Conservation (phyloP, 1,284 basidiomycete species). For the Vanrija sp. region DNA sequence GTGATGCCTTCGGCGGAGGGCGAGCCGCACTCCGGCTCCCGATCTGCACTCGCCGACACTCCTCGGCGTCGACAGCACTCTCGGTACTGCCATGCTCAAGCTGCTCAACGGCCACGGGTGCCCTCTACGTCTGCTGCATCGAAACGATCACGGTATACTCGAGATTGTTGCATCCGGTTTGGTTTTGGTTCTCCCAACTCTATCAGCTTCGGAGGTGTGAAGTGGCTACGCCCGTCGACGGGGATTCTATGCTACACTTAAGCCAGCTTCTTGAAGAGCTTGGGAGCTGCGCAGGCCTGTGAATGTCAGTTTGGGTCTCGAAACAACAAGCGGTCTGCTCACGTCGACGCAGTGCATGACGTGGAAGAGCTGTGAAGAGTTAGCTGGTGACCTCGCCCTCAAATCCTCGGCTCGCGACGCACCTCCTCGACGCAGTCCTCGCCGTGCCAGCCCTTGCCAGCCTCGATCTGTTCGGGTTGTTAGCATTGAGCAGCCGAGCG, state of each 20-base stretch:
- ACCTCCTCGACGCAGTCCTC: constrained; percentile 92
- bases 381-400: background rate
- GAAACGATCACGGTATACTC: background rate
- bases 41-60: no score
- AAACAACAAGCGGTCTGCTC: constrained; percentile 36
- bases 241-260: constrained; percentile 27
- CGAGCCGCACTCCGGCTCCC: no score
- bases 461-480: constrained; percentile 48
- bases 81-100: no score
- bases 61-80: no score
- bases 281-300: constrained; percentile 72
- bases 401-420: constrained; percentile 5
- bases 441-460: constrained; percentile 73
- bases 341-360: constrained; percentile 84
- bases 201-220: constrained; percentile 5
- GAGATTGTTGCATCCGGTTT: constrained; percentile 20
- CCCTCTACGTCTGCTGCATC: background rate
- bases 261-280: constrained; percentile 62
- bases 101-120: no score
- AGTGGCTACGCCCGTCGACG: background rate
- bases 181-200: constrained; percentile 10
- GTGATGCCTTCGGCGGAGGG: background rate
- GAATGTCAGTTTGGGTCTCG: background rate
- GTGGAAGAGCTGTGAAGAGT: constrained; percentile 40
- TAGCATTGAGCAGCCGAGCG: background rate